phyloP scores from a whole-genome alignment of 2,329 filamentous ascomycete species.

The Simplicillium aogashimaense region DNA sequence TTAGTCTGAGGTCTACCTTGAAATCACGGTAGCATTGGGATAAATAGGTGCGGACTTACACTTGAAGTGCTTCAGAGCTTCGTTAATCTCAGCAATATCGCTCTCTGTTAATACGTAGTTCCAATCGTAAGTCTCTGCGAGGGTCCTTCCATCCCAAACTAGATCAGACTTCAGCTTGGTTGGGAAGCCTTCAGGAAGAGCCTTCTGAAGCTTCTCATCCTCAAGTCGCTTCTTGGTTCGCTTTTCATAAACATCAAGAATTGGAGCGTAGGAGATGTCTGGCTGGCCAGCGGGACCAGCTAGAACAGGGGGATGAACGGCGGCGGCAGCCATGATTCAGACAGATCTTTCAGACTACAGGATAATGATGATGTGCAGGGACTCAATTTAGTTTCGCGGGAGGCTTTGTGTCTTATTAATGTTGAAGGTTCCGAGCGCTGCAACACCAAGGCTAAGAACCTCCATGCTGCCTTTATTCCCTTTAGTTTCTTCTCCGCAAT shows the following conservation, averaged over 20 bases:
- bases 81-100: constrained; percentile 39
- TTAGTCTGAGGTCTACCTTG: no score
- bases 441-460: no score
- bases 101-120: constrained; percentile 34
- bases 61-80: constrained; percentile 30
- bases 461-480: no score
- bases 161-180: constrained; percentile 34
- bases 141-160: constrained; percentile 45
- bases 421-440: no score
- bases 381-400: no score
- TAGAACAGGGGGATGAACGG: constrained; percentile 5
- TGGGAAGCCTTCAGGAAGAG: constrained; percentile 41
- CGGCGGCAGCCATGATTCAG: constrained; percentile 13
- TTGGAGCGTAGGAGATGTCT: constrained; percentile 47
- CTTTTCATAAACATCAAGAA: constrained; percentile 41
- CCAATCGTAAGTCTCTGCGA: constrained; percentile 41
- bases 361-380: no score
- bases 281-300: constrained; percentile 36
- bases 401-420: no score
- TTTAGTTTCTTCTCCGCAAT: no score
- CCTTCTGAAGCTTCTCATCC: constrained; percentile 25
- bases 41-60: no score
- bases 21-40: no score
- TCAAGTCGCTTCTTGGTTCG: constrained; percentile 34
- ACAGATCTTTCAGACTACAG: no score